Conservation (phyloP, 441 rosid genomes). For the Syzygium syzygioides region DNA sequence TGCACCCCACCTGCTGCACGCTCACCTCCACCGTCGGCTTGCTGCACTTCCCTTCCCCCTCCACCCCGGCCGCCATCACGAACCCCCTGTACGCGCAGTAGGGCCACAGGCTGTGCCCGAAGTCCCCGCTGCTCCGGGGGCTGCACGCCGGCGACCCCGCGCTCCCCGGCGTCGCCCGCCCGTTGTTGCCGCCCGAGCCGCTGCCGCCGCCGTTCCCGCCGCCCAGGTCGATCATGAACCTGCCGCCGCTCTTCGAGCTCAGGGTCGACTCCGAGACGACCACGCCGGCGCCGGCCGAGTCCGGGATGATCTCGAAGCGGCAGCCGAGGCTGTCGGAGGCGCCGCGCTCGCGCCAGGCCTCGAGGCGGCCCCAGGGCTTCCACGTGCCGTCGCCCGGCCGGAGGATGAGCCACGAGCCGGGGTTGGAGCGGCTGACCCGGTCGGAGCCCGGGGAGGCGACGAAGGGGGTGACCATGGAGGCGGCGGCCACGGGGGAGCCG, state of each 20-base stretch:
- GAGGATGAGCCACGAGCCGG: conserved; percentile 84
- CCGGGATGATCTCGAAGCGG: conserved; percentile 71
- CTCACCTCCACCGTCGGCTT: conserved; percentile 80
- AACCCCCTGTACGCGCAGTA: conserved; percentile 57
- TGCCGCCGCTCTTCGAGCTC: conserved; percentile 62
- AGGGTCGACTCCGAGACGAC: conserved; percentile 64
- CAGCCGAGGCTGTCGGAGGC: conserved; percentile 64
- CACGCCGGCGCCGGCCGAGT: conserved; percentile 50
- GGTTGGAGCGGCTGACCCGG: conserved; percentile 85
- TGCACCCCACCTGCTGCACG: conserved; percentile 83
- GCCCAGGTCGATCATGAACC: conserved; percentile 56
- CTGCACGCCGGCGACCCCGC: conserved; percentile 56
- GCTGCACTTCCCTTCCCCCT: conserved; percentile 78
- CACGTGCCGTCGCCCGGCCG: conserved; percentile 82
- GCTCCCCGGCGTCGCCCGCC: conserved; percentile 18
- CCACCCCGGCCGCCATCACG: conserved; percentile 79
- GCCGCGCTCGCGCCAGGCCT: conserved; percentile 91
- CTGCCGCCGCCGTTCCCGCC: not conserved
- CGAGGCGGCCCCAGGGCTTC: conserved; percentile 93
- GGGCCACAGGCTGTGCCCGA: conserved; percentile 66
- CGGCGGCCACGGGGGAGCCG: conserved; percentile 82
- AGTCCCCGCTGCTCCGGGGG: conserved; percentile 76
- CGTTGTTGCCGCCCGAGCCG: not conserved
- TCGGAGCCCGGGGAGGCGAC: conserved; percentile 90
- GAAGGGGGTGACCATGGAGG: conserved; percentile 86